Percentiles rank a stretch among this genome's conserved stretches.
phyloP scores from a whole-genome alignment of 495 filamentous ascomycete species.

The Rusavskia elegans region DNA sequence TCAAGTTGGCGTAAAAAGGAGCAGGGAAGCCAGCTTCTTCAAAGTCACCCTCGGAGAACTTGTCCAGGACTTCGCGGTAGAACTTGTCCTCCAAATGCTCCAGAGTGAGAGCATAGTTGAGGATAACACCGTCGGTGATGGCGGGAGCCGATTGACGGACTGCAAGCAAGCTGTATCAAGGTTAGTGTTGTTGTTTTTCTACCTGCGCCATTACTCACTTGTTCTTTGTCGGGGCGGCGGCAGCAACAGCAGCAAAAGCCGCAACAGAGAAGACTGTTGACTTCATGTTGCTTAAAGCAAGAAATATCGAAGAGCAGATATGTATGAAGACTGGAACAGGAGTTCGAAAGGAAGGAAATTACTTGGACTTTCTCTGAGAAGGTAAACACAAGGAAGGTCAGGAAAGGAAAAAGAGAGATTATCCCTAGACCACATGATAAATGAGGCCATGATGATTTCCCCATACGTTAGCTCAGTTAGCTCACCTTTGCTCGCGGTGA shows the following conservation, averaged over 20 bases:
- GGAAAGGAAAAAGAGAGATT: neutral
- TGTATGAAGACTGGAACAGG: neutral
- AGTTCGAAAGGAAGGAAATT: neutral
- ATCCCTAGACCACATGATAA: neutral
- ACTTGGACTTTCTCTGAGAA: neutral
- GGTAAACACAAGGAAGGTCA: neutral
- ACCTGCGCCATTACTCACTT: neutral
- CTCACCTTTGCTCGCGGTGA: neutral
- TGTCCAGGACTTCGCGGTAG: conserved; percentile 40
- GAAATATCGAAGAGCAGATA: neutral
- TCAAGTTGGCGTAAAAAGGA: conserved; percentile 30
- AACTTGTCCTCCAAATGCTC: conserved; percentile 29
- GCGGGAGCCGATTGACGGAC: conserved; percentile 9
- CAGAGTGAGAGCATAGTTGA: conserved; percentile 23
- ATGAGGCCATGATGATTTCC: neutral
- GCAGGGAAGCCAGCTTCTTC: conserved; percentile 29
- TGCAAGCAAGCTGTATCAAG: conserved; percentile 4
- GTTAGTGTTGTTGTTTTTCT: neutral
- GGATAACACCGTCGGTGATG: conserved; percentile 18
- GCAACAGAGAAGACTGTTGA: conserved; percentile 4
- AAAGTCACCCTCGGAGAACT: conserved; percentile 37
- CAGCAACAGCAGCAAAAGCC: conserved; percentile 10
- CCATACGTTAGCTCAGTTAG: too few relatives aligned
- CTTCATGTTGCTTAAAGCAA: conserved; percentile 6
- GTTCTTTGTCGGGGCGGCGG: conserved; percentile 7